Conservation (phyloP, 2,329 filamentous ascomycete genomes). For the Setomelanomma holmii region DNA sequence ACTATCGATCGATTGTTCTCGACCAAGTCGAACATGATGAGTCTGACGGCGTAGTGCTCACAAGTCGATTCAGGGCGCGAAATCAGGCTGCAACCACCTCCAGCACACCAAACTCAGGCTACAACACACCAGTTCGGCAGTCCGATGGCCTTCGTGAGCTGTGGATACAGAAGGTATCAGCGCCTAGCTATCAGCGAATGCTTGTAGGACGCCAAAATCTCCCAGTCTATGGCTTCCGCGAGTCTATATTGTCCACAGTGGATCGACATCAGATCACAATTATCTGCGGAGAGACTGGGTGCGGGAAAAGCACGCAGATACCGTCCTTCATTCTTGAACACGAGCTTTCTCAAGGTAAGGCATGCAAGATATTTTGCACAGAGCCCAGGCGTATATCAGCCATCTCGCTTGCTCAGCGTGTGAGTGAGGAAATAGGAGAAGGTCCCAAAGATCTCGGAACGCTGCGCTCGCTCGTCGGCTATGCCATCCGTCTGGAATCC, state of each 20-base stretch:
- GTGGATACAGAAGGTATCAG: slow-evolving; percentile 61
- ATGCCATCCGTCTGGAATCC: slow-evolving; percentile 90
- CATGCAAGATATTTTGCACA: slow-evolving; percentile 93
- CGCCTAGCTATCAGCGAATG: slow-evolving; percentile 76
- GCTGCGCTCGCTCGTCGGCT: slow-evolving; percentile 83
- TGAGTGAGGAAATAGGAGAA: slow-evolving; percentile 94
- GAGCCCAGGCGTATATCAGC: slow-evolving; percentile 96
- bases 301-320: slow-evolving; percentile 97
- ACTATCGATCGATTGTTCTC: slow-evolving; percentile 73
- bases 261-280: slow-evolving; percentile 86
- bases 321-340: slow-evolving; percentile 92
- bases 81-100: slow-evolving; percentile 37
- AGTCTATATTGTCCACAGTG: slow-evolving; percentile 78
- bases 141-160: slow-evolving; percentile 56
- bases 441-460: slow-evolving; percentile 82
- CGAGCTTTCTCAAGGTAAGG: slow-evolving; percentile 77
- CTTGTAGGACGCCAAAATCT: slow-evolving; percentile 77
- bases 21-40: slow-evolving; percentile 66
- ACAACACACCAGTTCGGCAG: slow-evolving; percentile 32
- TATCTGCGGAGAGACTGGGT: slow-evolving; percentile 95
- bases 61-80: slow-evolving; percentile 71
- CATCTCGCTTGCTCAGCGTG: slow-evolving; percentile 88
- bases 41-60: slow-evolving; percentile 68
- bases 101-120: slow-evolving; percentile 38
- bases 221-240: slow-evolving; percentile 86